phyloP scores from a whole-genome alignment of 768 basidiomycete species.

The Termitomyces sp. region DNA sequence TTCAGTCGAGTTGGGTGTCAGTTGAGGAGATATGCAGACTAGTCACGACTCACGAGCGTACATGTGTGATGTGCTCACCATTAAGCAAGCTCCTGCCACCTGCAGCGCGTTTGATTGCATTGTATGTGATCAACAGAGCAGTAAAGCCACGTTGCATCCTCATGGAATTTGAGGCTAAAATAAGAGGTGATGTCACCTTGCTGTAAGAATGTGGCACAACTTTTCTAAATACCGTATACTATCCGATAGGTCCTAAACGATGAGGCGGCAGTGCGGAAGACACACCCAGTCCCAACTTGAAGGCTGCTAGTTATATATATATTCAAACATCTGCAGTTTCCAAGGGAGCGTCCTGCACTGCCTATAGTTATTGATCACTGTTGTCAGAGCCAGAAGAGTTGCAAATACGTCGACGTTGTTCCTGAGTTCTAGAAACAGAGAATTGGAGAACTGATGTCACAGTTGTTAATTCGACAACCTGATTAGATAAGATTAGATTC shows the following conservation, averaged over 20 bases:
- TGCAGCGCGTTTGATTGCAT: constrained; percentile 12
- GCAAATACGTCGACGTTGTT: neutral
- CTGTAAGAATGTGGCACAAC: neutral
- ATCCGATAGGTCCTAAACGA: too few relatives aligned
- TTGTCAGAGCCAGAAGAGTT: neutral
- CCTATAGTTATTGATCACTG: neutral
- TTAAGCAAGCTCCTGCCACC: constrained; percentile 9
- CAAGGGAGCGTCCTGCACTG: neutral
- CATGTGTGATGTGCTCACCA: constrained; percentile 14
- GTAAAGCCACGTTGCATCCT: constrained; percentile 11
- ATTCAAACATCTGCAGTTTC: neutral
- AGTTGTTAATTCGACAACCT: too few relatives aligned
- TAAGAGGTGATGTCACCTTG: neutral
- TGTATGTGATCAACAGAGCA: constrained; percentile 2
- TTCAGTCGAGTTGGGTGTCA: constrained; percentile 7
- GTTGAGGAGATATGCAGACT: constrained; percentile 12
- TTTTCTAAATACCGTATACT: neutral
- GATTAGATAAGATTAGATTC: too few relatives aligned
- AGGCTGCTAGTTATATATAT: neutral
- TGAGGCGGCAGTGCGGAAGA: neutral
- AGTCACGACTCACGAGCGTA: constrained; percentile 13
- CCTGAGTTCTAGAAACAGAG: too few relatives aligned
- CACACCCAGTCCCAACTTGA: neutral
- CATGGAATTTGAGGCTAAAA: constrained; percentile 5
- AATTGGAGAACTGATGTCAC: too few relatives aligned